Percentiles rank a stretch among this genome's conserved stretches.
Conservation (phyloP, 2,329 filamentous ascomycete species). For the Trichoderma sp. region DNA sequence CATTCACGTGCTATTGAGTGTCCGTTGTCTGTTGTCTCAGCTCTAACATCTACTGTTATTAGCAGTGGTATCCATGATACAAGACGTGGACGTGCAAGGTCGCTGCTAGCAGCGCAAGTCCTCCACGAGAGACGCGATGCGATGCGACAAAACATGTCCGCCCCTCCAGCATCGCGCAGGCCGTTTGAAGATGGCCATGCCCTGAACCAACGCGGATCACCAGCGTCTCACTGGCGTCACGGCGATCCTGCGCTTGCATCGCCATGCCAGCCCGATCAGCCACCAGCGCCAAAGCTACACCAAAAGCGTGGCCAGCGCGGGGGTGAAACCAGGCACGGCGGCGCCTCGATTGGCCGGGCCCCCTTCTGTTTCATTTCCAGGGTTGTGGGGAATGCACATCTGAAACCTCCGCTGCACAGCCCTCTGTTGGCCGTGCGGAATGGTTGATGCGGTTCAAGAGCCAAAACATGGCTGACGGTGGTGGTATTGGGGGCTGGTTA, state of each 20-base stretch:
- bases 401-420: conserved; percentile 22
- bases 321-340: conserved; percentile 13
- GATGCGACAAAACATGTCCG: not conserved
- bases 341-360: conserved; percentile 5
- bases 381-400: conserved; percentile 15
- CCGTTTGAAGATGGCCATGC: not conserved
- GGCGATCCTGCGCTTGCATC: not conserved
- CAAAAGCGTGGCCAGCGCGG: conserved; percentile 16
- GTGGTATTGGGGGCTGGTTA: not conserved
- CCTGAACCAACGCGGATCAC: not conserved
- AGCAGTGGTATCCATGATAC: not conserved
- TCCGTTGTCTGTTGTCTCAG: not conserved
- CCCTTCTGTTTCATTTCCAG: conserved; percentile 14
- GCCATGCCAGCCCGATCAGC: conserved; percentile 6
- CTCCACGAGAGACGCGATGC: not conserved
- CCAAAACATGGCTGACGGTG: not conserved
- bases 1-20: not conserved
- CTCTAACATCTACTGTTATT: not conserved
- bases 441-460: not conserved
- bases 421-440: conserved; percentile 8
- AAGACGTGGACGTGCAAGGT: not conserved
- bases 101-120: not conserved
- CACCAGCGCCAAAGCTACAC: conserved; percentile 1
- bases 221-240: conserved; percentile 12
- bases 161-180: not conserved